A percentile compares a stretch with the other conserved stretches of the same genome.
Evolutionary conservation across 192 early-diverging fungal species (phyloP).

Genomic region (Backusella tarrabulga): DNA sequence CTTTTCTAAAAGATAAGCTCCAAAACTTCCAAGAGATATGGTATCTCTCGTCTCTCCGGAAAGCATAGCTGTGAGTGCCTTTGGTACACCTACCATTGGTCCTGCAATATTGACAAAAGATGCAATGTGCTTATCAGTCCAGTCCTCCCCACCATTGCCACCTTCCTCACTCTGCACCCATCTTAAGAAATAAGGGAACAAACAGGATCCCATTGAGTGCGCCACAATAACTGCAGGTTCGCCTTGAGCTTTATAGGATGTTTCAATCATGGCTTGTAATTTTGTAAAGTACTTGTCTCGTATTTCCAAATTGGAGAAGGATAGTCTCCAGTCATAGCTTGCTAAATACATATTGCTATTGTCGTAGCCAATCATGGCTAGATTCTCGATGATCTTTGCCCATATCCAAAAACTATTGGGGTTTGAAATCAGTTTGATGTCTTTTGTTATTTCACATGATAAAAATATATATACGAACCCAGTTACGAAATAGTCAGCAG

Average conservation of each 20-base stretch:
- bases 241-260: conserved; percentile 43
- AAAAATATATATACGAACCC: conserved; percentile 47
- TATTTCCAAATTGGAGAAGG: conserved; percentile 71
- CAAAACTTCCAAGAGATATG: conserved; percentile 70
- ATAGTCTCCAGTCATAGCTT: conserved; percentile 87
- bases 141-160: conserved; percentile 66
- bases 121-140: conserved; percentile 78
- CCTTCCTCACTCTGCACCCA: conserved; percentile 73
- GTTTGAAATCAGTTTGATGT: not conserved
- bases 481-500: conserved; percentile 87
- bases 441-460: not conserved
- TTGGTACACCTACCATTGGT: conserved; percentile 82
- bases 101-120: conserved; percentile 84
- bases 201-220: conserved; percentile 69
- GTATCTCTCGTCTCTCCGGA: conserved; percentile 88
- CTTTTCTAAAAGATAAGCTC: conserved; percentile 73
- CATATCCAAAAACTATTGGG: conserved; percentile 79
- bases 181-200: conserved; percentile 81
- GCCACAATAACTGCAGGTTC: conserved; percentile 57
- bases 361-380: conserved; percentile 84
- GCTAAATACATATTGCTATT: conserved; percentile 84
- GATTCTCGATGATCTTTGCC: conserved; percentile 78
- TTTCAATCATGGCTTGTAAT: conserved; percentile 74
- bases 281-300: conserved; percentile 82
- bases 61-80: conserved; percentile 70